Conservation (phyloP, 345 rosid species). For the Corchorus capsularis region DNA sequence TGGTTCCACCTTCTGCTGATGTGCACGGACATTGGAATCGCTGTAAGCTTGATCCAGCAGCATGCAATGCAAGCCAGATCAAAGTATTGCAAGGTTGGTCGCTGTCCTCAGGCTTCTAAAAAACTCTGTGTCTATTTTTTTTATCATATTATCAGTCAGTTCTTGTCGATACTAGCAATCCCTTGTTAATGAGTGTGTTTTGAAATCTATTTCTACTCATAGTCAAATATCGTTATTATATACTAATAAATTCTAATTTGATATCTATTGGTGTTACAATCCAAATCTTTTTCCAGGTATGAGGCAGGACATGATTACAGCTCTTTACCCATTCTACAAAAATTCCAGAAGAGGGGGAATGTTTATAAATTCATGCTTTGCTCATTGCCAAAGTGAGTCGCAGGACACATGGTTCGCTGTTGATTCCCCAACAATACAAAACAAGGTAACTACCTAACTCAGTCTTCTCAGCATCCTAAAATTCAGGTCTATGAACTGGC, state of each 20-base stretch:
- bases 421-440: conserved; percentile 68
- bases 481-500: not conserved
- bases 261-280: not conserved
- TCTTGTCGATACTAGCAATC: not conserved
- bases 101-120: not conserved
- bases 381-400: conserved; percentile 93
- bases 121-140: not conserved
- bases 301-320: conserved; percentile 70
- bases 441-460: conserved; percentile 48
- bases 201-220: not conserved
- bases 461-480: not conserved
- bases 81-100: conserved; percentile 61
- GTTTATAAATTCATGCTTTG: conserved; percentile 91
- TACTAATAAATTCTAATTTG: not conserved
- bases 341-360: conserved; percentile 61
- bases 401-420: conserved; percentile 86
- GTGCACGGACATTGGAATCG: conserved; percentile 61
- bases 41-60: conserved; percentile 64
- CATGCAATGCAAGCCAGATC: conserved; percentile 60
- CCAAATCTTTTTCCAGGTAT: conserved; percentile 50
- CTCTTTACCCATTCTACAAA: conserved; percentile 44
- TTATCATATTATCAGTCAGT: not conserved
- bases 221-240: not conserved
- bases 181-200: not conserved
- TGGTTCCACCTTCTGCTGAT: conserved; percentile 90